These are phyloP conservation scores for Datisca glomerata DNA, from an alignment of 306 rosid genomes.

Conservation along the genomic window DNA sequence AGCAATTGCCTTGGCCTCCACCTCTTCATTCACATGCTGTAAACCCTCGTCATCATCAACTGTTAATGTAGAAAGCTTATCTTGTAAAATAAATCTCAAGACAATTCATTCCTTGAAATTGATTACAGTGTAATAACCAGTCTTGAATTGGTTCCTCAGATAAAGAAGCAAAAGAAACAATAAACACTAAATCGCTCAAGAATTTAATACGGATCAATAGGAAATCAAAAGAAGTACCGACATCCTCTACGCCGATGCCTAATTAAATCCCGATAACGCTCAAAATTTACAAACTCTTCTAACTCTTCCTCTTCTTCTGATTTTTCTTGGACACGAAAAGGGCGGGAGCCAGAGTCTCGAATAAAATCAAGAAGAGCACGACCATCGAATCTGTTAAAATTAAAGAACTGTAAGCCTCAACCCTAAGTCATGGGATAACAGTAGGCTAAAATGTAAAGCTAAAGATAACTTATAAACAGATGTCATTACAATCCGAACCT, in stretches of 20 bases:
- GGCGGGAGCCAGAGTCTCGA: slow-evolving; percentile 61
- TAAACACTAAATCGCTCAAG: slow-evolving; percentile 18
- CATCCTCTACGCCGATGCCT: slow-evolving; percentile 99
- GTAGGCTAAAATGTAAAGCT: not conserved
- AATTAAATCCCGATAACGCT: slow-evolving; percentile 99
- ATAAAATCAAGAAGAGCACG: slow-evolving; percentile 96
- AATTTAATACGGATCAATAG: slow-evolving; percentile 27
- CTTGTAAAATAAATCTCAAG: slow-evolving; percentile 29
- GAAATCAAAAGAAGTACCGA: slow-evolving; percentile 80
- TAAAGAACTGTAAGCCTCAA: slow-evolving; percentile 6
- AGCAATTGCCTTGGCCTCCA: slow-evolving; percentile 71
- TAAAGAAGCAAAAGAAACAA: slow-evolving; percentile 11
- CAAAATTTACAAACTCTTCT: slow-evolving; percentile 99
- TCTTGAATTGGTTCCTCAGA: slow-evolving; percentile 15
- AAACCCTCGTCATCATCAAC: slow-evolving; percentile 87
- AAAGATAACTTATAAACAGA: not conserved
- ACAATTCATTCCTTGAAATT: slow-evolving; percentile 6
- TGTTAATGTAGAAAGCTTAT: slow-evolving; percentile 37
- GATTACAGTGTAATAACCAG: slow-evolving; percentile 11
- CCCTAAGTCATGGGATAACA: not conserved
- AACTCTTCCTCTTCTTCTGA: slow-evolving; percentile 93
- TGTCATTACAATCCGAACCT: slow-evolving; percentile 25
- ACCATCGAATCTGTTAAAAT: slow-evolving; percentile 73
- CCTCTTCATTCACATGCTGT: slow-evolving; percentile 86
- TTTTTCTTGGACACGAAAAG: slow-evolving; percentile 49